Evolutionary conservation across 2,329 filamentous ascomycete genomes (phyloP), one percentile per base, ranked within the genome.

Genomic region (Neopestalotiopsis clavispora): DNA sequence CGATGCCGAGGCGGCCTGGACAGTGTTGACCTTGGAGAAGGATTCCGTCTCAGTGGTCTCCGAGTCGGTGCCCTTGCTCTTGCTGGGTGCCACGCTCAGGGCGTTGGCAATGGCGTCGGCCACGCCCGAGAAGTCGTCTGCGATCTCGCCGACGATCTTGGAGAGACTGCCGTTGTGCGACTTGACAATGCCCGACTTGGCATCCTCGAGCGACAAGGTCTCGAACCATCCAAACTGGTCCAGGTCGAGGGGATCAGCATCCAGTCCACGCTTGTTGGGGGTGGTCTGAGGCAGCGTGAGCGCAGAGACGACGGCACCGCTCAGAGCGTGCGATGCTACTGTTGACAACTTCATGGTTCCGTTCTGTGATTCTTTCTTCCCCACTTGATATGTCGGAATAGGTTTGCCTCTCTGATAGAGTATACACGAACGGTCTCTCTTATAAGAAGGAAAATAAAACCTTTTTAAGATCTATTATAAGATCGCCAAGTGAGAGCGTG

Each of bases 141-240:
- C 38, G 10, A 59, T 30, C 20, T 67, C 65, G 14, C 58, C 65
- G 10, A 60, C 32, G 32, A 60, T 56, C 34, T 67, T n/a, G 14
- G 20, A 17, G 10, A 62, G 28, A 40, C 28, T 60, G n/a, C 28
- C 56, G 9, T 40, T 34, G 65, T 67, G 65, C 3, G 20, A 30
- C 32, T 67, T 59, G 20, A 60, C 13, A 6, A 59, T 23, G 9
- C 66, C 66, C 4, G 57, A 42, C 58, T 67, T 67, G 57, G 66
- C 66, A n/a, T 67, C 58, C 30, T 67, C 59, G 6, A 67, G 17
- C 14, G 66, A 62, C 17, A 67, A 52, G n/a, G 66, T 67, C 30
- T 63, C 34, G 58, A 67, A 67, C 38, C 57, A 52, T 28, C 66
- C 66, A 20, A 62, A 67, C 14, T 56, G 14, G 23, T 62, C 59